phyloP scores from a whole-genome alignment of 495 filamentous ascomycete genomes.

The Aspergillus coremiiformis region DNA sequence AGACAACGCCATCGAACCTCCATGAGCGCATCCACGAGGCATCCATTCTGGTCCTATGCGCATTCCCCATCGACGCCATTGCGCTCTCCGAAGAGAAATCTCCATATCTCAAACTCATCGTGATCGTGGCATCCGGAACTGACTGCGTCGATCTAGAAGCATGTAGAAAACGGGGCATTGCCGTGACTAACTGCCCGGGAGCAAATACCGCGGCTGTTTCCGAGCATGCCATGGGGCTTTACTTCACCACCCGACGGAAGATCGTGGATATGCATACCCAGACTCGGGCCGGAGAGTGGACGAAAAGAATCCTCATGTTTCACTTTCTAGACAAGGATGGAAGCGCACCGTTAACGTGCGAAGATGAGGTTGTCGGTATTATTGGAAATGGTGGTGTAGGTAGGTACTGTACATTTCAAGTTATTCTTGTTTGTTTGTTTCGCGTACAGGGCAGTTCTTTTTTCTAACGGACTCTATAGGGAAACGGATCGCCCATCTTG shows the following conservation, averaged over 20 bases:
- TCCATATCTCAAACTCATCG: constrained; percentile 40
- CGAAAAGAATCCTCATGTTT: constrained; percentile 14
- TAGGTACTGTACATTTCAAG: too few relatives aligned
- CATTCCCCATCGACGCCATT: constrained; percentile 30
- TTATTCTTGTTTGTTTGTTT: too few relatives aligned
- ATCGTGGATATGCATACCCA: constrained; percentile 32
- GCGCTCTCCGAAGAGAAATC: constrained; percentile 27
- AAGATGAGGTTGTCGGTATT: constrained; percentile 27
- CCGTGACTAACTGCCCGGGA: constrained; percentile 41
- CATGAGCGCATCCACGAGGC: constrained; percentile 40
- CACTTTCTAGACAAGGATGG: constrained; percentile 16
- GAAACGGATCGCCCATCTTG: constrained; percentile 22
- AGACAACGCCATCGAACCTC: constrained; percentile 24
- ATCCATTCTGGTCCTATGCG: constrained; percentile 40
- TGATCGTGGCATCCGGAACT: constrained; percentile 47
- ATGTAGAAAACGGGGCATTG: constrained; percentile 39
- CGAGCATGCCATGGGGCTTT: constrained; percentile 48
- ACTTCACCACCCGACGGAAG: constrained; percentile 46
- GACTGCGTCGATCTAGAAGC: constrained; percentile 47
- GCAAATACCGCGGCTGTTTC: constrained; percentile 46
- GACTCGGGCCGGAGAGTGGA: constrained; percentile 28
- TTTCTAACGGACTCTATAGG: constrained; percentile 15
- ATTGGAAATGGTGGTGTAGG: constrained; percentile 28
- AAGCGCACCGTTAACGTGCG: constrained; percentile 20
- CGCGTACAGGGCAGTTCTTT: too few relatives aligned